phyloP scores from a whole-genome alignment of 2,329 filamentous ascomycete species.

The Fusarium solani-melongenae region DNA sequence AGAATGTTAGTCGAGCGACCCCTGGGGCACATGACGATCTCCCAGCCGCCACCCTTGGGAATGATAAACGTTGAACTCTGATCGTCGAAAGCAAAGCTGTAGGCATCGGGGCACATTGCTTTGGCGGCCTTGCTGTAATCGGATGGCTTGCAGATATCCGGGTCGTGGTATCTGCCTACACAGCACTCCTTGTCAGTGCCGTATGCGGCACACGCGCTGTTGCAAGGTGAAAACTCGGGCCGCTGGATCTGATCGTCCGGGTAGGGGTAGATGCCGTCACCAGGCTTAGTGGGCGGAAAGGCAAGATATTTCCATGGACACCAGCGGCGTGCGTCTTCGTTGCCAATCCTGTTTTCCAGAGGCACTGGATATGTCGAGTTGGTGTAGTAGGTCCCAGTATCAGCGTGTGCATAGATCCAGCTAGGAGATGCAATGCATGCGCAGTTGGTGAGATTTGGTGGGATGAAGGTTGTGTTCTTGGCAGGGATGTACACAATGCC shows the following conservation, averaged over 20 bases:
- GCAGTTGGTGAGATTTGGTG: conserved; percentile 80
- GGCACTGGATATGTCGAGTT: conserved; percentile 75
- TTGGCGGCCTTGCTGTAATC: conserved; percentile 78
- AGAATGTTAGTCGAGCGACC: conserved; percentile 71
- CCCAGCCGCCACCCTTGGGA: conserved; percentile 77
- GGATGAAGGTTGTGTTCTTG: conserved; percentile 72
- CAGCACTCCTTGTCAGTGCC: conserved; percentile 78
- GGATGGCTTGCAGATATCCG: conserved; percentile 72
- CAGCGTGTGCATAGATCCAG: conserved; percentile 65
- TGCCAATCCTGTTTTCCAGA: conserved; percentile 70
- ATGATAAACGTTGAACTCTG: conserved; percentile 70
- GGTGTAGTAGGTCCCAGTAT: conserved; percentile 68
- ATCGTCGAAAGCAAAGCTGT: conserved; percentile 78
- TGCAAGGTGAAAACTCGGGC: conserved; percentile 81
- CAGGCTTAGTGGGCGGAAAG: conserved; percentile 74
- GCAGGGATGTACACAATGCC: conserved; percentile 71
- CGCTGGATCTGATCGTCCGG: conserved; percentile 79
- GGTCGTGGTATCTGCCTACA: conserved; percentile 73
- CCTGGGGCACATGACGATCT: conserved; percentile 80
- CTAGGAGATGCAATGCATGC: conserved; percentile 80
- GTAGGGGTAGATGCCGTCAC: conserved; percentile 83
- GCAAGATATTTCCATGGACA: conserved; percentile 84
- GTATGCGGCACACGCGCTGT: conserved; percentile 79
- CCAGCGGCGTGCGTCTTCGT: conserved; percentile 71
- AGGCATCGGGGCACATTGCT: conserved; percentile 83